These are phyloP conservation scores for Dinochytrium kinnereticum DNA, from an alignment of 371 early-diverging fungal genomes.

Conservation along the genomic window DNA sequence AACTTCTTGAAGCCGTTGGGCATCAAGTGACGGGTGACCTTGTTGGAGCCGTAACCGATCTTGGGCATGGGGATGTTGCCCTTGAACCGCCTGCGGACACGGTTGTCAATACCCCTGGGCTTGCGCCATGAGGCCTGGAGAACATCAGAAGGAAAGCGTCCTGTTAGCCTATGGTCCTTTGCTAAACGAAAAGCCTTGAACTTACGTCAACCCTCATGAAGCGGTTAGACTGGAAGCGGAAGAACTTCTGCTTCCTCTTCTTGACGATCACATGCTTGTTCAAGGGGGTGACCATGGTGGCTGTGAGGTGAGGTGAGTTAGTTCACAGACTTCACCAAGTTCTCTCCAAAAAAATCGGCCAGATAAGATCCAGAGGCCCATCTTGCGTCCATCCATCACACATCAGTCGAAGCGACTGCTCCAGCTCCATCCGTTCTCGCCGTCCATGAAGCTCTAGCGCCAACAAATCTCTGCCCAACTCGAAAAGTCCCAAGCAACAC, in stretches of 20 bases:
- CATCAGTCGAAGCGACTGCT: no score
- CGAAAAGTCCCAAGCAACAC: no score
- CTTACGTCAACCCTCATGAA: constrained; percentile 92
- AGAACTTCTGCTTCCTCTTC: constrained; percentile 98
- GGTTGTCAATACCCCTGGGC: constrained; percentile 99
- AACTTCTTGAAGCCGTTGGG: constrained; percentile 99
- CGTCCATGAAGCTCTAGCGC: no score
- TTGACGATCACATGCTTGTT: constrained; percentile 94
- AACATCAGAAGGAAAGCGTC: neutral
- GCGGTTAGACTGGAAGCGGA: constrained; percentile 99
- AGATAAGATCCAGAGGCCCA: no score
- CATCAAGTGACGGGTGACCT: constrained; percentile 93
- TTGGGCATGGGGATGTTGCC: constrained; percentile 99
- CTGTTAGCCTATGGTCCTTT: no score
- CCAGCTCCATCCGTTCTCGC: no score
- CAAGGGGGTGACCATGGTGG: constrained; percentile 74
- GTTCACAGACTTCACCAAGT: neutral
- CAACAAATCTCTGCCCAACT: no score
- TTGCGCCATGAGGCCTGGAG: constrained; percentile 97
- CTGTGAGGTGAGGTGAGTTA: neutral
- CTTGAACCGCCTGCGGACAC: constrained; percentile 98
- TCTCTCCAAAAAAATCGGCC: no score
- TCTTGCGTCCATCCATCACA: no score
- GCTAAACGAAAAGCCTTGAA: no score
- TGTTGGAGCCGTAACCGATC: constrained; percentile 99